Conservation (phyloP, 75 land plant species). For the Chamaecyparis obtusa region DNA sequence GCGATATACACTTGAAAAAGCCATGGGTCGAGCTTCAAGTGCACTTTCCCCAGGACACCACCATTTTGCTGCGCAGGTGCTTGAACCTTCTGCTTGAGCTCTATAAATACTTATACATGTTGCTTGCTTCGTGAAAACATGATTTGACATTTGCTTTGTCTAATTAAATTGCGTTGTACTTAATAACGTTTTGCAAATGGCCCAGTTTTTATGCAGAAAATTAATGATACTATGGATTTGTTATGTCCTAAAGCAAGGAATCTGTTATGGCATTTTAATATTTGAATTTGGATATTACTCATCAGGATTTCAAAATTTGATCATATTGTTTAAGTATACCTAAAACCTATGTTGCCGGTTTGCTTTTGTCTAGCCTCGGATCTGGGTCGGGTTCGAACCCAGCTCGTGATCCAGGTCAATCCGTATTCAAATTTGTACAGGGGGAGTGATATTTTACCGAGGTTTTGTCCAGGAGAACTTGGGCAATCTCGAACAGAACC, state of each 20-base stretch:
- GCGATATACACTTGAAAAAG: conserved; percentile 66
- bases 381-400: too few species aligned
- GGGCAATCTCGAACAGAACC: too few species aligned
- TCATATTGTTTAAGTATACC: not conserved
- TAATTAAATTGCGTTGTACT: not conserved
- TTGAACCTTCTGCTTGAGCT: not conserved
- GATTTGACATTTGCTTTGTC: not conserved
- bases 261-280: not conserved
- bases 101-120: not conserved
- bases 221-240: not conserved
- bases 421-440: too few species aligned
- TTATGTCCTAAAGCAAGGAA: not conserved
- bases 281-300: not conserved
- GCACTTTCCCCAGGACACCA: conserved; percentile 76
- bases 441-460: too few species aligned
- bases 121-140: not conserved
- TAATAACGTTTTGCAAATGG: not conserved
- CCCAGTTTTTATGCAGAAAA: not conserved
- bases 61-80: conserved; percentile 67
- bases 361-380: too few species aligned
- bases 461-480: too few species aligned
- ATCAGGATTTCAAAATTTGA: not conserved
- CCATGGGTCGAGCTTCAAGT: conserved; percentile 76
- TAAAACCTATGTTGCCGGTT: not conserved
- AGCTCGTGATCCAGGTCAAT: too few species aligned